Conservation (phyloP, 2,329 filamentous ascomycete genomes). For the Cytospora leucostoma region DNA sequence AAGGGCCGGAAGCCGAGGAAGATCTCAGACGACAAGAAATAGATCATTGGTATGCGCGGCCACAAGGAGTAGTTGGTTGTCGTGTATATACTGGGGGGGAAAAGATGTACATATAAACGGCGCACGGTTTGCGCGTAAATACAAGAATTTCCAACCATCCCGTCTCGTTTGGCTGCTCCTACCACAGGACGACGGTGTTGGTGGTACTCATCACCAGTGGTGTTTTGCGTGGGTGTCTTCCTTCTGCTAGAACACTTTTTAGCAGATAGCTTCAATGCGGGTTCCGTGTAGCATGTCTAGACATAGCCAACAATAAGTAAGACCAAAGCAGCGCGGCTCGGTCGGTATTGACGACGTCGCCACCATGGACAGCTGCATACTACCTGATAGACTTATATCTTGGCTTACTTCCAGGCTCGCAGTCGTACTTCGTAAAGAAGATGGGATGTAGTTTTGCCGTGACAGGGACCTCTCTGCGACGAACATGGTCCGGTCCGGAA, state of each 20-base stretch:
- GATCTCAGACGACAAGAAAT: constrained; percentile 46
- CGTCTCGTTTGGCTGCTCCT: neutral
- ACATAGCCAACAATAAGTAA: too few relatives aligned
- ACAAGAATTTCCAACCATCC: neutral
- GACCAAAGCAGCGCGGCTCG: neutral
- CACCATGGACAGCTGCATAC: neutral
- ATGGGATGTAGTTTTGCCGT: neutral
- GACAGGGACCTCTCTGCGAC: neutral
- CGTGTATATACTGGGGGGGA: neutral
- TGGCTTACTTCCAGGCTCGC: neutral
- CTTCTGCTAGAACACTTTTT: too few relatives aligned
- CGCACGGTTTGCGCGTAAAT: neutral
- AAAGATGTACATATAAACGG: neutral
- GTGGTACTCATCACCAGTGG: neutral
- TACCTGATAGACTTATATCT: neutral
- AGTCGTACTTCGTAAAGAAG: neutral
- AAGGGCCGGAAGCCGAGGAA: constrained; percentile 58
- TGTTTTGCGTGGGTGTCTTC: too few relatives aligned
- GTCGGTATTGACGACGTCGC: neutral
- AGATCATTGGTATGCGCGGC: neutral
- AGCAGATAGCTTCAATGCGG: neutral
- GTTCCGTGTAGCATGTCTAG: neutral
- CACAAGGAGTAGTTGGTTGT: neutral
- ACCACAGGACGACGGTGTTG: neutral
- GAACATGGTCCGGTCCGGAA: neutral